Evolutionary conservation across 306 rosid genomes (phyloP), one percentile per base, ranked within the genome.

Genomic region (Notholithocarpus densiflorus): DNA sequence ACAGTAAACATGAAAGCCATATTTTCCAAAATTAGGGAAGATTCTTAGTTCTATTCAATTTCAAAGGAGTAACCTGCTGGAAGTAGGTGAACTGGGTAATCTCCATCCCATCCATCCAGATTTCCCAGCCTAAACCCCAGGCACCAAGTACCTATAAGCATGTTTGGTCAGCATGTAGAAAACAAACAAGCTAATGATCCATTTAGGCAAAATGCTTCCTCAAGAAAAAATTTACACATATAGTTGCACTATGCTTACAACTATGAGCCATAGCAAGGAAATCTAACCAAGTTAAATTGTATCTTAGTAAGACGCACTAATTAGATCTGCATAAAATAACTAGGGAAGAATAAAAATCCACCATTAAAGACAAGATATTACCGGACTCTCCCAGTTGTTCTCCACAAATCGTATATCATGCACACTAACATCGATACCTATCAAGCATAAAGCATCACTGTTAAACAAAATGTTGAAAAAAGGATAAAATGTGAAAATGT

Each of bases 81-180:
- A 94, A 94, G 88, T 92, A 95, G 21, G 98, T 95, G 82, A 95
- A 95, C 57, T 95, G 98, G n/a, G 98, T 95, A 83, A 95, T 92
- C 90, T 95, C 98, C 98, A 95, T 95, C 32, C 98, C 98, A 75
- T 95, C 98, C 98, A 95, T 95, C 98, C 98, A 95, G 82, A 95
- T 85, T 88, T 95, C 98, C 98, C 98, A 95, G 75, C 98, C 98
- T 85, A 95, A 87, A 82, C 98, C 98, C 98, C 98, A 95, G 53
- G 98, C 97, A 74, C 98, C 98, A 82, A 95, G 98, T 80, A 95
- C 98, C 98, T 92, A 77, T 57, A 84, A 75, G 55, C 75, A 82
- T 61, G 78, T 52, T 48, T 37, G 51, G 75, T 84, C 80, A 64
- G 75, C 72, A 61, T 52, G 26, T 32, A 21, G 27, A 72, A 23